Evolutionary conservation across 2,329 filamentous ascomycete species (phyloP).

Genomic region (Apiospora koreana): DNA sequence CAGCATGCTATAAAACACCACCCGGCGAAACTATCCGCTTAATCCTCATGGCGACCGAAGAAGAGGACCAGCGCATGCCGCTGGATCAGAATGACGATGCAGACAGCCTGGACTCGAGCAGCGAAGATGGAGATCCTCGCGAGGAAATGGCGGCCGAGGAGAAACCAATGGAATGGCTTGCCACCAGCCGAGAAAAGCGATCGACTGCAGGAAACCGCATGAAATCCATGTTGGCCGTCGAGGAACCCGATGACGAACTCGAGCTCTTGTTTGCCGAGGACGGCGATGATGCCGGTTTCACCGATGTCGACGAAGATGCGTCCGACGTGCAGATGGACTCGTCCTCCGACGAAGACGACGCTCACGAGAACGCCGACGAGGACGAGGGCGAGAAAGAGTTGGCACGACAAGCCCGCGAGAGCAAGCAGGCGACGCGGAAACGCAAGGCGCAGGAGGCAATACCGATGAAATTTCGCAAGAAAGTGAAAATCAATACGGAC

Average conservation of each 20-base stretch:
- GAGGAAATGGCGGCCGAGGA: constrained; percentile 26
- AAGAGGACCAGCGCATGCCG: not conserved
- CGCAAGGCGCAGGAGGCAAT: constrained; percentile 78
- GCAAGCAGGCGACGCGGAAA: constrained; percentile 69
- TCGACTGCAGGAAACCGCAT: constrained; percentile 85
- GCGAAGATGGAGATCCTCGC: constrained; percentile 35
- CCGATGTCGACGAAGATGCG: constrained; percentile 64
- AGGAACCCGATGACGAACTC: constrained; percentile 69
- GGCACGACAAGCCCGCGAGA: constrained; percentile 72
- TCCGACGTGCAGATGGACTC: constrained; percentile 86
- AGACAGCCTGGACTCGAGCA: constrained; percentile 31
- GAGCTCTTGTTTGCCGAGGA: constrained; percentile 76
- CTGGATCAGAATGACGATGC: constrained; percentile 7
- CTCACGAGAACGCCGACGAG: constrained; percentile 68
- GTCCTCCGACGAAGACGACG: constrained; percentile 81
- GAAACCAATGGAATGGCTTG: constrained; percentile 65
- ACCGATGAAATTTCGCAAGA: constrained; percentile 71
- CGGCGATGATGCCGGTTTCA: constrained; percentile 69
- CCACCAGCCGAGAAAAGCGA: constrained; percentile 72
- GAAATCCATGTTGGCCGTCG: constrained; percentile 73
- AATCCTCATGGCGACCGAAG: constrained; percentile 21
- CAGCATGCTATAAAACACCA: not conserved
- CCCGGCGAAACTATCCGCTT: not conserved
- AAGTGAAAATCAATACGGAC: constrained; percentile 62
- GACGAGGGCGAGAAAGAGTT: constrained; percentile 86